A percentile compares a stretch with the other conserved stretches of the same genome.
Conservation (phyloP, 2,329 filamentous ascomycete species). For the Phyllosticta citribraziliensis region DNA sequence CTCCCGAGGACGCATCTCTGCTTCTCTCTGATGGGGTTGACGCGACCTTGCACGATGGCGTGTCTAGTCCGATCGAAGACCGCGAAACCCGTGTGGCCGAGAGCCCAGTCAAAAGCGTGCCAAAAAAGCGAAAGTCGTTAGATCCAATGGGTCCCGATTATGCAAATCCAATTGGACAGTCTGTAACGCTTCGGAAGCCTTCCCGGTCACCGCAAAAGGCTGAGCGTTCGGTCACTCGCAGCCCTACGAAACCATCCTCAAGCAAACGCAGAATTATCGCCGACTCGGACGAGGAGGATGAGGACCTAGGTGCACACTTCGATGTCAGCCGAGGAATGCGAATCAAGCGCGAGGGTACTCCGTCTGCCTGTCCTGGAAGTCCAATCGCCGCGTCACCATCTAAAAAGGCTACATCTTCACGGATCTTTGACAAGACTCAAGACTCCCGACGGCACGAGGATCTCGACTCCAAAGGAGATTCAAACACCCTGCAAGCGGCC, state of each 20-base stretch:
- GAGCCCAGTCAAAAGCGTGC: not conserved
- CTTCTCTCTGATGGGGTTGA: not conserved
- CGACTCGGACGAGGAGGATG: constrained; percentile 9
- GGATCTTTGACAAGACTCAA: not conserved
- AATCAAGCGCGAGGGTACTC: not conserved
- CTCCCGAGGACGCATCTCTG: not conserved
- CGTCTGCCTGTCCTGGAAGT: not conserved
- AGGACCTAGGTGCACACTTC: not conserved
- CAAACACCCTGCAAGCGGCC: not conserved
- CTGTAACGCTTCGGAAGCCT: constrained; percentile 3
- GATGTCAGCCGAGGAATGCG: not conserved
- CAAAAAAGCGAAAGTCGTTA: constrained; percentile 10
- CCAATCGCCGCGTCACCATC: not conserved
- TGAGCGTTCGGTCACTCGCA: not conserved
- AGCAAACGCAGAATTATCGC: constrained; percentile 5
- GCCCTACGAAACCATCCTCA: not conserved
- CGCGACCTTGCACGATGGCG: not conserved
- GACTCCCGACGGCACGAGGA: constrained; percentile 7
- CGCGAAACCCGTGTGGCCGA: not conserved
- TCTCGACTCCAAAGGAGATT: not conserved
- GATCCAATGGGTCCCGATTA: constrained; percentile 10
- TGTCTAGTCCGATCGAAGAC: not conserved
- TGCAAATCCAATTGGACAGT: not conserved
- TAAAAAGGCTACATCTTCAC: not conserved
- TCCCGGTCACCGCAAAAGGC: constrained; percentile 6